Base-by-base conservation (phyloP, 2,329 filamentous ascomycete genomes). In the Ceratocystis destructans region DNA sequence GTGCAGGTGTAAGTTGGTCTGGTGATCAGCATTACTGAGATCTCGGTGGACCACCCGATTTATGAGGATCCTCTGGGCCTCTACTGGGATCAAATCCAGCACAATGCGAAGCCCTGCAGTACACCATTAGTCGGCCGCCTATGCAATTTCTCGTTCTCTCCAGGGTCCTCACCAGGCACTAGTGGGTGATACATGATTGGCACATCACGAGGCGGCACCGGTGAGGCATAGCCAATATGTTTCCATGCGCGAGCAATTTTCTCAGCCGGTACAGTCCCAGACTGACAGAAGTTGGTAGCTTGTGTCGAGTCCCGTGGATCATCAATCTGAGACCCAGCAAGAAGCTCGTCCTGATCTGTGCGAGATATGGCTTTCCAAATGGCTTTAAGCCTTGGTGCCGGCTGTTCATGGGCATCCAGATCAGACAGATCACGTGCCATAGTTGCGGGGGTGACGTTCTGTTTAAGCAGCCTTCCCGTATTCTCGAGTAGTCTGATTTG, bases 1-100 rank as follows among this genome's bases (percentile, higher is more conserved):
- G 75, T 95, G 89, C 1, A 90, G 80, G 75, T 95, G 88, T n/a
- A 97, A 78, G 75, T 97, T 99, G 64, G 92, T 97, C 72, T 88
- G 83, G 73, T 97, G 91, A 3, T 78, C 73, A 2, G 85, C 83
- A 70, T 88, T 83, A 68, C 85, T 85, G 17, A 96, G 82, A 74
- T 96, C 88, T 28, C 79, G 82, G 75, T 95, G 89, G 37, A 96
- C 79, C 69, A 96, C 81, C 65, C 83, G 84, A 57, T 84, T 83
- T 4, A 97, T 80, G 2, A 97, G 79, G 46, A 78, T 76, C 68
- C 80, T 77, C 74, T 99, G 94, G 15, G 89, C 79, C 5, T 77
- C 72, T 17, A 83, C 80, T 3, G 91, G 87, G 8, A 97, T 77
- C 7, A 97, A 78, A 31, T 82, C 82, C 12, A 92, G 92, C 2